These are phyloP conservation scores for Exsudoporus floridanus DNA, from an alignment of 1,284 basidiomycete genomes.

Conservation along the genomic window DNA sequence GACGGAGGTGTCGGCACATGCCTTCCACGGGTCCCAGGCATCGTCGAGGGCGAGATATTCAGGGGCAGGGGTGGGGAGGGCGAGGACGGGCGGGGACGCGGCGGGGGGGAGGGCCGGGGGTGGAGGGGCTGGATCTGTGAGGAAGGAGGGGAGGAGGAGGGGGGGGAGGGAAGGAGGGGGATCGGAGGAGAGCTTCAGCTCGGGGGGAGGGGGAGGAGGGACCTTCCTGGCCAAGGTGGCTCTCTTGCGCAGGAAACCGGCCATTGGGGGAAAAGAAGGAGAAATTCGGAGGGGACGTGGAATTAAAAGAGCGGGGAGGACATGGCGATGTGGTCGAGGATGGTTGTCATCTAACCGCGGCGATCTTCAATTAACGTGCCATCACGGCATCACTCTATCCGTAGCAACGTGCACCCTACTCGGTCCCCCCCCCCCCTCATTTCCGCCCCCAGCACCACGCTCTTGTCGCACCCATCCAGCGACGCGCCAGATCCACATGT, in stretches of 20 bases:
- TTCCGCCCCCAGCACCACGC: conserved; percentile 19
- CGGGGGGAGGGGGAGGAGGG: background rate
- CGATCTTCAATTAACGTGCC: conserved; percentile 20
- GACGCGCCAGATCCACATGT: conserved; percentile 21
- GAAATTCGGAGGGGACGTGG: background rate
- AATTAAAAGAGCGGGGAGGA: conserved; percentile 12
- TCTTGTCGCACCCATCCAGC: conserved; percentile 11
- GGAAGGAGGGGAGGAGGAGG: conserved; percentile 35
- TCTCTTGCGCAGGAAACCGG: conserved; percentile 53
- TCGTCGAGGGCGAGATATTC: conserved; percentile 7
- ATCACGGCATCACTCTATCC: background rate
- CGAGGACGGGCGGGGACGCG: conserved; percentile 18
- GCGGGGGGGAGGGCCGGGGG: conserved; percentile 11
- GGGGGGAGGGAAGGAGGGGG: conserved; percentile 37
- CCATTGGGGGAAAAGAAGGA: conserved; percentile 37
- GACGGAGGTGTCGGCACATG: background rate
- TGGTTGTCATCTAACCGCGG: background rate
- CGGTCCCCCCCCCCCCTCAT: conserved; percentile 2
- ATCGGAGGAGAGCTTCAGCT: conserved; percentile 11
- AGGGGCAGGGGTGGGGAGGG: background rate
- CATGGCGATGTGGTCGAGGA: background rate
- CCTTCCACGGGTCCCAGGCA: conserved; percentile 29
- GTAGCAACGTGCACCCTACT: background rate
- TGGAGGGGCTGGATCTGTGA: conserved; percentile 17
- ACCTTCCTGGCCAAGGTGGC: conserved; percentile 1